phyloP scores from a whole-genome alignment of 441 rosid species.

The Jatropha podagrica region DNA sequence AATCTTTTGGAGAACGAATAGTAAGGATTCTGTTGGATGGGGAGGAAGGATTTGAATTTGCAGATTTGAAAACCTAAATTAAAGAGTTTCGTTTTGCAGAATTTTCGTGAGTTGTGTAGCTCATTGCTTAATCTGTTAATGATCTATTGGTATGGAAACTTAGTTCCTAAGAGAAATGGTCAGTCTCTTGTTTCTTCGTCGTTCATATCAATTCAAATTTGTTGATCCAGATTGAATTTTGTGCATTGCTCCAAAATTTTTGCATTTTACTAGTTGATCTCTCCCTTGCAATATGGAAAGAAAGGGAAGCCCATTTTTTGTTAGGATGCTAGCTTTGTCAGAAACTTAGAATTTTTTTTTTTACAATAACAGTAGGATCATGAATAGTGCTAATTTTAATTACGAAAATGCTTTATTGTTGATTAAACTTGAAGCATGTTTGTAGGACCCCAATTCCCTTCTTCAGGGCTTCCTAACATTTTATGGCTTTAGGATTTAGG shows the following conservation, averaged over 20 bases:
- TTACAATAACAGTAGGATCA: background rate
- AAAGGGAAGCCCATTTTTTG: background rate
- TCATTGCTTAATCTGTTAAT: background rate
- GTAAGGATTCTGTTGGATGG: no score
- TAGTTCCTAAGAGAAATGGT: no score
- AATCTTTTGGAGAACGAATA: background rate
- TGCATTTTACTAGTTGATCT: background rate
- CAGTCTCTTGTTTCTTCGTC: background rate
- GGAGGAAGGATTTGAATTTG: no score
- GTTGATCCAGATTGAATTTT: background rate
- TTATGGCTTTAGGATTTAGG: no score
- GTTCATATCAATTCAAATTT: background rate
- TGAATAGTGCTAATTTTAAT: background rate
- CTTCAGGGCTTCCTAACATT: no score
- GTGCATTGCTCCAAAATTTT: background rate
- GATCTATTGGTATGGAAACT: no score
- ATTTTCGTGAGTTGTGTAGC: background rate
- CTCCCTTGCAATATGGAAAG: background rate
- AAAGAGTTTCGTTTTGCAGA: background rate
- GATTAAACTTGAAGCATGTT: background rate
- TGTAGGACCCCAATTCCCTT: background rate
- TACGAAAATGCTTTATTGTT: background rate
- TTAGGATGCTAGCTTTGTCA: background rate
- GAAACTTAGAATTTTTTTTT: background rate
- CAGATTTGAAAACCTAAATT: background rate